Conservation (phyloP, 2,329 filamentous ascomycete genomes). For the Colletotrichum eleusines region DNA sequence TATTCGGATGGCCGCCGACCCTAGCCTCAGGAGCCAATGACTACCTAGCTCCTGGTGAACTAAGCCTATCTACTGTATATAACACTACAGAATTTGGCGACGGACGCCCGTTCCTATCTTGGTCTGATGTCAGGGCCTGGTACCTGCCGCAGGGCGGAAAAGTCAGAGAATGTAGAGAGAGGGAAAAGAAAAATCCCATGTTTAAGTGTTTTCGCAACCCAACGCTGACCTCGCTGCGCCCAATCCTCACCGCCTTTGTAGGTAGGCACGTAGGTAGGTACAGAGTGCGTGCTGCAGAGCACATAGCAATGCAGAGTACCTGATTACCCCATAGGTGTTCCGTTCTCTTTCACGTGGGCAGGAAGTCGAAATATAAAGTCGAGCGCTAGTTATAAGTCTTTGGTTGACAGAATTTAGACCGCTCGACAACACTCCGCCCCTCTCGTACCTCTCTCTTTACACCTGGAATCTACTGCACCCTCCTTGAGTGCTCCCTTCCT, state of each 20-base stretch:
- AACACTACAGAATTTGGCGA: conserved; percentile 20
- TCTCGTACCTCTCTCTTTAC: background rate
- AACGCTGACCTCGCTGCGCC: conserved; percentile 23
- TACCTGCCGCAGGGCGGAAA: conserved; percentile 1
- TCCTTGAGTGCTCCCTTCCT: background rate
- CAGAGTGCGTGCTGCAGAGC: background rate
- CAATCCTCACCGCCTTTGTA: conserved; percentile 25
- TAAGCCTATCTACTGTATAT: conserved; percentile 32
- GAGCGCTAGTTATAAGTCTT: background rate
- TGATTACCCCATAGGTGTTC: background rate
- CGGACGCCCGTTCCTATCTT: conserved; percentile 11
- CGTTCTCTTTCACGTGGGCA: conserved; percentile 26
- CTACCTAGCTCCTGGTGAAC: conserved; percentile 28
- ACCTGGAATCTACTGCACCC: background rate
- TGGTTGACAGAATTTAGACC: background rate
- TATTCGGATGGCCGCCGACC: conserved; percentile 23
- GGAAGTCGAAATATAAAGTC: conserved; percentile 7
- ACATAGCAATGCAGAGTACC: background rate
- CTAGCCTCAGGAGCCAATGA: background rate
- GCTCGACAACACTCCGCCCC: background rate
- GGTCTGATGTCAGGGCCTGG: conserved; percentile 37
- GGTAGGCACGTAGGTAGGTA: no score
- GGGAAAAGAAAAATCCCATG: background rate
- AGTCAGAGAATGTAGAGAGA: background rate
- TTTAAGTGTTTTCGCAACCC: conserved; percentile 11